A percentile compares a stretch with the other conserved stretches of the same genome.
Evolutionary conservation across 2,329 filamentous ascomycete genomes (phyloP).

Genomic region (Graphilbum fragrans): DNA sequence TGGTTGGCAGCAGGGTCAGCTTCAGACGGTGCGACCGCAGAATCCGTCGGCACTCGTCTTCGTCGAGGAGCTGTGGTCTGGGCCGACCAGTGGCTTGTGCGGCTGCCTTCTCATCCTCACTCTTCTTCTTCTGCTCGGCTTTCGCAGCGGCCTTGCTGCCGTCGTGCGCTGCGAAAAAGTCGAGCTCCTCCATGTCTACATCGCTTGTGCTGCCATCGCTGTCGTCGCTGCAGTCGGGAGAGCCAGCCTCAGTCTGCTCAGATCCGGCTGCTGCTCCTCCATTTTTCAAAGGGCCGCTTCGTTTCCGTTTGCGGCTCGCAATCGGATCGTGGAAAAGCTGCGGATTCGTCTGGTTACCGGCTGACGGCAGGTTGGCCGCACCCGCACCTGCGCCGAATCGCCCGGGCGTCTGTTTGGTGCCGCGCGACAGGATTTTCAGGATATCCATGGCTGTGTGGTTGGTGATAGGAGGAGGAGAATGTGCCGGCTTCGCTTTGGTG

Average conservation of each 20-base stretch:
- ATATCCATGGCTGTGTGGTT: conserved; percentile 46
- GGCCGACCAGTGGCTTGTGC: conserved; percentile 12
- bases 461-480: conserved; percentile 38
- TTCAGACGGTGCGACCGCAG: conserved; percentile 76
- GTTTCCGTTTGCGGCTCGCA: conserved; percentile 35
- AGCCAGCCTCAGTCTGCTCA: background rate
- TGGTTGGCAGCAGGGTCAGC: conserved; percentile 58
- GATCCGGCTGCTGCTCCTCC: background rate
- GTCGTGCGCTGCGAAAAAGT: conserved; percentile 46
- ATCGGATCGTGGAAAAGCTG: conserved; percentile 53
- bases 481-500: conserved; percentile 58
- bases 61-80: conserved; percentile 34
- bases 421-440: conserved; percentile 59
- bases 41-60: conserved; percentile 61
- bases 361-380: conserved; percentile 45
- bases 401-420: conserved; percentile 41
- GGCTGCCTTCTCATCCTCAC: conserved; percentile 16
- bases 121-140: conserved; percentile 22
- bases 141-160: conserved; percentile 8
- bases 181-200: conserved; percentile 32
- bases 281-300: background rate
- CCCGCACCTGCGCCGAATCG: conserved; percentile 12
- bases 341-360: conserved; percentile 50
- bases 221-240: conserved; percentile 7
- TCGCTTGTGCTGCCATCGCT: conserved; percentile 20